These are phyloP conservation scores for Paxillus ammoniavirescens DNA, from an alignment of 768 basidiomycete species.

Conservation along the genomic window DNA sequence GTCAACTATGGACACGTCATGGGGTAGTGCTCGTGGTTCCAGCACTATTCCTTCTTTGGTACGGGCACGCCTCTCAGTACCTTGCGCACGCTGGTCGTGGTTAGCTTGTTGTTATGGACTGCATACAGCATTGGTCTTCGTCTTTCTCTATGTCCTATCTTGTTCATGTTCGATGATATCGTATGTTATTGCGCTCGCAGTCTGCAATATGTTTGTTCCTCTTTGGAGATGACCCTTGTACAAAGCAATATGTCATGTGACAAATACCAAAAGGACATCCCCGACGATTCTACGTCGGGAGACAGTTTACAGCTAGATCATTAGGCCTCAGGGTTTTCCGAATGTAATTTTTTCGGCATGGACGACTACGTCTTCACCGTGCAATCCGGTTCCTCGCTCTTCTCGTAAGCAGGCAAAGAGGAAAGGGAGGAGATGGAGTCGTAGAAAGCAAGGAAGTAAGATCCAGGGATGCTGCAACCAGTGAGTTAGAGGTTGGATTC, in stretches of 20 bases:
- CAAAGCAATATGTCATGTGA: no score
- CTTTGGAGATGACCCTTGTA: no score
- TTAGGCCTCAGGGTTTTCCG: no score
- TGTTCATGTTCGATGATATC: neutral
- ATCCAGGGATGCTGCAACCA: conserved; percentile 72
- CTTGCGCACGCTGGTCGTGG: conserved; percentile 22
- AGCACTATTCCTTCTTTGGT: neutral
- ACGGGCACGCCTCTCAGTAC: neutral
- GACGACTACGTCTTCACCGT: conserved; percentile 44
- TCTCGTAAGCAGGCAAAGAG: neutral
- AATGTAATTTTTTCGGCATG: no score
- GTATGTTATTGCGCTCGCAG: neutral
- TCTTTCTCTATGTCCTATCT: neutral
- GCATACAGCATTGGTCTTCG: neutral
- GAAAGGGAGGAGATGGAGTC: conserved; percentile 32
- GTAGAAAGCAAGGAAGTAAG: conserved; percentile 64
- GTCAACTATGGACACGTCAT: conserved; percentile 55
- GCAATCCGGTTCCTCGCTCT: conserved; percentile 34
- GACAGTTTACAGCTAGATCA: no score
- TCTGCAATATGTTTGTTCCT: neutral
- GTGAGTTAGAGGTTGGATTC: conserved; percentile 90
- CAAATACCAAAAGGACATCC: no score
- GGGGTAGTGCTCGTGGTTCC: conserved; percentile 18
- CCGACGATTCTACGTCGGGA: no score
- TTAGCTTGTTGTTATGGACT: conserved; percentile 1